Conservation (phyloP, 257 asterid genomes). For the Nicotiana paniculata region DNA sequence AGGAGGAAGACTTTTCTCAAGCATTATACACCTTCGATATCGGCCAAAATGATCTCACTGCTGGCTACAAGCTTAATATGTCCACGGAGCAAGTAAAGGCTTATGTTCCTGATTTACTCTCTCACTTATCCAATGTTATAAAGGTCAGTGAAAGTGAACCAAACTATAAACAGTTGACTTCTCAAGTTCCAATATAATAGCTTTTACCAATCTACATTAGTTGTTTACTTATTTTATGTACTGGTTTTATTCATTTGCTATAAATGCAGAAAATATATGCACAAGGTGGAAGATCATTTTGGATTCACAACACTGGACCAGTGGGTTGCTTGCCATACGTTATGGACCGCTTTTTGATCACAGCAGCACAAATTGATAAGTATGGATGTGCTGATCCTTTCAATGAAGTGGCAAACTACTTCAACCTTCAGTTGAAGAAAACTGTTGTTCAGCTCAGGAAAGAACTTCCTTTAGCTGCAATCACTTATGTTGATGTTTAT, state of each 20-base stretch:
- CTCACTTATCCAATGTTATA: conserved; percentile 40
- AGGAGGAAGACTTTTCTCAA: conserved; percentile 30
- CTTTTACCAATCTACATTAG: background rate
- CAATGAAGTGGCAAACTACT: conserved; percentile 62
- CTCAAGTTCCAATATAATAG: background rate
- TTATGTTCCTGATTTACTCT: conserved; percentile 58
- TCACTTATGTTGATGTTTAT: conserved; percentile 60
- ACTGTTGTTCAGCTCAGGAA: conserved; percentile 36
- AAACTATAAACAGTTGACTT: background rate
- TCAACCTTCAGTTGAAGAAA: conserved; percentile 48
- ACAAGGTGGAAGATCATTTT: conserved; percentile 59
- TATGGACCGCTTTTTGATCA: conserved; percentile 50
- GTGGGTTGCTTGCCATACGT: conserved; percentile 67
- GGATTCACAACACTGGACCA: conserved; percentile 83
- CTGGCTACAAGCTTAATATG: conserved; percentile 66
- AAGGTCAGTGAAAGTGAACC: conserved; percentile 32
- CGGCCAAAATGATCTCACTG: conserved; percentile 79
- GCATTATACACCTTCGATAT: conserved; percentile 73
- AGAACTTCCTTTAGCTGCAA: conserved; percentile 59
- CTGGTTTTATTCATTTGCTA: background rate
- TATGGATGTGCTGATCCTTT: conserved; percentile 58
- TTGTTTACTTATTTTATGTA: background rate
- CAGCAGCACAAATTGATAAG: conserved; percentile 54
- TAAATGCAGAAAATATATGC: conserved; percentile 32
- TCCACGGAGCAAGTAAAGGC: conserved; percentile 59